A percentile compares a stretch with the other conserved stretches of the same genome.
Evolutionary conservation across 2,329 filamentous ascomycete species (phyloP).

Genomic region (Arthrobotrys conoides): DNA sequence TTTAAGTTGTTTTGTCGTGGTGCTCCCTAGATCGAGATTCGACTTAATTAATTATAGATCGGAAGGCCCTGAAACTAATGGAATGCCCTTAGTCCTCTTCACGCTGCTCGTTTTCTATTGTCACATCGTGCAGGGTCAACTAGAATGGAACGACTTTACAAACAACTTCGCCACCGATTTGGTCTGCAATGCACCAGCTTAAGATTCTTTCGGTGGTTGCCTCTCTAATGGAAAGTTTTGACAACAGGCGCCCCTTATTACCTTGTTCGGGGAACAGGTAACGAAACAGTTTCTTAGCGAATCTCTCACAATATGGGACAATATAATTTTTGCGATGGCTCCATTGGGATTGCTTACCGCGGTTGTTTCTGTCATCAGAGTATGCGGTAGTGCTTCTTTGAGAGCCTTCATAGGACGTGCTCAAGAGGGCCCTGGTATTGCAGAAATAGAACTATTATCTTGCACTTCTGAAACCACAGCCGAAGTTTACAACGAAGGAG

Average conservation of each 20-base stretch:
- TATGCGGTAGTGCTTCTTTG: conserved; percentile 55
- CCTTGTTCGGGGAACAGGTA: conserved; percentile 67
- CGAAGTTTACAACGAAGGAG: neutral
- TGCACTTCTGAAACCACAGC: conserved; percentile 1
- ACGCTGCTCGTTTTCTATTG: neutral
- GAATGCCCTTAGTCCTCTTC: neutral
- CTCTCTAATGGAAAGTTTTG: neutral
- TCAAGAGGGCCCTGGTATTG: neutral
- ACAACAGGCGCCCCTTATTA: conserved; percentile 64
- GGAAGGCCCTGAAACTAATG: neutral
- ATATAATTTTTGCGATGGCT: conserved; percentile 69
- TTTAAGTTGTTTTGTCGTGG: too few relatives aligned
- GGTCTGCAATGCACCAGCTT: neutral
- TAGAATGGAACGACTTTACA: conserved; percentile 43
- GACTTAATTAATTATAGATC: neutral
- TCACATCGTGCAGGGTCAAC: neutral
- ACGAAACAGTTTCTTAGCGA: conserved; percentile 68
- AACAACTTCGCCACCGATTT: conserved; percentile 43
- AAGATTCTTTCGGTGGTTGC: neutral
- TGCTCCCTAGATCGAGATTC: neutral
- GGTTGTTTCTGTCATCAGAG: conserved; percentile 65
- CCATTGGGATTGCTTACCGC: conserved; percentile 68
- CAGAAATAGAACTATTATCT: conserved; percentile 2
- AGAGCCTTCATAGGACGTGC: conserved; percentile 36
- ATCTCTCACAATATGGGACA: conserved; percentile 65